A percentile compares a stretch with the other conserved stretches of the same genome.
These are phyloP conservation scores for Phytophthora citrophthora DNA, from an alignment of 352 stramenopile genomes.

Conservation along the genomic window DNA sequence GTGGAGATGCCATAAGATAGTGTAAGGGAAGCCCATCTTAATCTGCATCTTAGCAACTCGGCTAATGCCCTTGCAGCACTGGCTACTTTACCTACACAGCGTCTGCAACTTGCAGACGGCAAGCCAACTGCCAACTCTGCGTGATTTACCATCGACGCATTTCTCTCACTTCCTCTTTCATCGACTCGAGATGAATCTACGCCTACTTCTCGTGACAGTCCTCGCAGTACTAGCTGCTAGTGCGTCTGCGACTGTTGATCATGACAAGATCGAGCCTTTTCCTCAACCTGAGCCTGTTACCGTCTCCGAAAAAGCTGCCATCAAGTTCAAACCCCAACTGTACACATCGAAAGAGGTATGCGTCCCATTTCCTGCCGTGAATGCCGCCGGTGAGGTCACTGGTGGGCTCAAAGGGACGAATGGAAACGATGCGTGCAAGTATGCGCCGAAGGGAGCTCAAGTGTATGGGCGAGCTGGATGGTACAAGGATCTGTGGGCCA, in stretches of 20 bases:
- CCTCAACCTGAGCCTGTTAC: background rate
- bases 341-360: background rate
- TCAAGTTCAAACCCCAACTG: constrained; percentile 2
- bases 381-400: background rate
- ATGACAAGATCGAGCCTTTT: background rate
- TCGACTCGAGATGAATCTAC: background rate
- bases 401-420: background rate
- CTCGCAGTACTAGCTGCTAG: background rate
- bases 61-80: background rate
- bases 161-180: background rate
- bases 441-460: background rate
- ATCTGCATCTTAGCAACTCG: background rate
- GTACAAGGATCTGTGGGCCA: background rate
- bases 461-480: background rate
- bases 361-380: background rate
- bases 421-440: background rate
- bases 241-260: background rate
- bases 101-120: no score
- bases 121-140: no score
- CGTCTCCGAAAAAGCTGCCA: background rate
- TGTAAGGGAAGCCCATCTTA: background rate
- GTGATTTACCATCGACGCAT: background rate
- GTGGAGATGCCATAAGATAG: no score
- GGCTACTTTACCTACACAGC: background rate
- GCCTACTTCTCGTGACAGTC: background rate